A percentile compares a stretch with the other conserved stretches of the same genome.
phyloP scores from a whole-genome alignment of 2,329 filamentous ascomycete species.

The Aureobasidium sp. region DNA sequence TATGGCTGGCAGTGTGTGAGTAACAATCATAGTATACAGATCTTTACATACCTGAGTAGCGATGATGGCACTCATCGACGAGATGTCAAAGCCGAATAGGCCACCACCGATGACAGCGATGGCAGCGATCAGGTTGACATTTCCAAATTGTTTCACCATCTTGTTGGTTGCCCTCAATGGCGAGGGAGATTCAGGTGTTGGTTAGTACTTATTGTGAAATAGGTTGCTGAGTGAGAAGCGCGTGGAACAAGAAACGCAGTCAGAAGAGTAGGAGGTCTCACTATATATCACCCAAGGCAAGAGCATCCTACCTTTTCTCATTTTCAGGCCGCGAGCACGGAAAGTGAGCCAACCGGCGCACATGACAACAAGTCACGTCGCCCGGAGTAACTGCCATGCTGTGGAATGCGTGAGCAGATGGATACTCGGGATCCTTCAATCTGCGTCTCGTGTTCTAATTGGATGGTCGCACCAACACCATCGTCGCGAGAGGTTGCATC shows the following conservation, averaged over 20 bases:
- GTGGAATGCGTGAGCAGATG: neutral
- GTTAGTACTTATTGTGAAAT: neutral
- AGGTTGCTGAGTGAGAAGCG: neutral
- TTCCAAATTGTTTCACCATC: constrained; percentile 39
- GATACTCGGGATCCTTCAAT: constrained; percentile 3
- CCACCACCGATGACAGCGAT: constrained; percentile 57
- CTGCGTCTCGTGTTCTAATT: neutral
- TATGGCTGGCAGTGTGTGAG: neutral
- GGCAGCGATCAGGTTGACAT: constrained; percentile 52
- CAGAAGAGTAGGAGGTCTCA: neutral
- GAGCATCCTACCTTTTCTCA: neutral
- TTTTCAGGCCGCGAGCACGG: neutral
- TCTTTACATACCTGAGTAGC: constrained; percentile 57
- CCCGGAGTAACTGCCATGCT: constrained; percentile 5
- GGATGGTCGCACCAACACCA: neutral
- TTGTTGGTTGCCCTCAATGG: neutral
- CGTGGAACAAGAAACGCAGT: neutral
- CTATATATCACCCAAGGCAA: neutral
- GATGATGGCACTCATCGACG: constrained; percentile 59
- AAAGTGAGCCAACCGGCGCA: constrained; percentile 1
- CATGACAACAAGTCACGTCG: neutral
- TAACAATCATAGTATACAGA: neutral
- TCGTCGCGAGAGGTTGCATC: constrained; percentile 3
- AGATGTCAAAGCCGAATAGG: constrained; percentile 73
- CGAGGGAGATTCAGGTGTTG: neutral